Base-by-base conservation (phyloP, 345 rosid genomes). In the Sisymbrium irio region DNA sequence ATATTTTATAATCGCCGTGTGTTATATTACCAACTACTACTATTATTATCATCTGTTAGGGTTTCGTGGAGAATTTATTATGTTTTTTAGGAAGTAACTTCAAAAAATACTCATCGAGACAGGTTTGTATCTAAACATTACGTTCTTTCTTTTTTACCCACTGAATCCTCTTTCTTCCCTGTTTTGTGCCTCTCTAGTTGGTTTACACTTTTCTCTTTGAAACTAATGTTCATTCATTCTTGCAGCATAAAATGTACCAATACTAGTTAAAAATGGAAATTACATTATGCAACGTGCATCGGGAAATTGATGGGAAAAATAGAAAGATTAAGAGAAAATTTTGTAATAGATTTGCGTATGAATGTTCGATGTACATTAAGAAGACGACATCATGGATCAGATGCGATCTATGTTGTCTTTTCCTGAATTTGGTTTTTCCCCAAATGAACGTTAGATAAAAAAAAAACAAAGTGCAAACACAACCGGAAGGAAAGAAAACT, bases 1-100 rank as follows among this genome's bases (percentile, higher is more conserved):
- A 76, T 76, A 62, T 62, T 74, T 67, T 62, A 69, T 76, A 35
- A 62, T 62, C 65, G 19, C 62, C 44, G 79, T 69, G 79, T 76
- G 70, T 54, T 44, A 76, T 69, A 76, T 54, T 42, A 53, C n/a
- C n/a, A n/a, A n/a, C 33, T 68, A 67, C 69, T 50, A 33, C 7
- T 51, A 33, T 33, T 42, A 22, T 66, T 30, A 58, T 74, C 39
- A 4, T 58, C 59, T 40, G 37, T 66, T 67, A 67, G 62, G 67
- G 68, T 11, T 64, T 74, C 67, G 13, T 66, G 66, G 45, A 49
- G 73, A 53, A 28, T 58, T 51, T 42, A 51, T 75, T 7, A 51
- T 75, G 74, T 51, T 60, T 47, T 40, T 40, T 65, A 67, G 78
- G 56, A 67, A 75, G 63, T 75, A 62, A 75, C 74, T 68, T 42